Base-by-base conservation (phyloP, 176 grass and related monocot species). In the Lolium rigidum region DNA sequence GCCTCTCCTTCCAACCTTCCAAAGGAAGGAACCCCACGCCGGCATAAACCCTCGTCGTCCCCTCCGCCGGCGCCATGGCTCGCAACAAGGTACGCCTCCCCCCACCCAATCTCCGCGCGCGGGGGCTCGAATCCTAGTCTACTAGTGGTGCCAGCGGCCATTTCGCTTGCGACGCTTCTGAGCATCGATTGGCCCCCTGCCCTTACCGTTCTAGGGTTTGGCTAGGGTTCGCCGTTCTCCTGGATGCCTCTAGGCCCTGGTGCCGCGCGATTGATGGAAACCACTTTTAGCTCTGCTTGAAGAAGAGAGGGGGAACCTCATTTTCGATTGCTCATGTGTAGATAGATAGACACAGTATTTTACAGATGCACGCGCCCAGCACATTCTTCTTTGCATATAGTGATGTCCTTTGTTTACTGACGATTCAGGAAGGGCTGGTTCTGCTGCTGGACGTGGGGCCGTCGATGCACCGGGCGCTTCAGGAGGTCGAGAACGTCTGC, bases 381-480 rank as follows among this genome's bases (percentile, higher is more conserved):
- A 52, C 70, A 13, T 3, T 72, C 1, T 7, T 2, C 41, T 46
- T 47, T 47, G 38, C 46, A 8, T 25, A 74, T 16, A 17, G 0
- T 74, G 11, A 6, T 9, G 17, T 16, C 12, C 9, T 68, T 1
- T 63, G 4, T 13, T 21, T 3, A 21, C 51, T 4, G 37, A 52
- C 37, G 6, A 0, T 87, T 16, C 15, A 98, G 96, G 96, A 98
- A 86, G 88, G 78, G 26, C 70, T 98, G 79, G 71, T 98, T 75
- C 83, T 98, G 55, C 82, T 98, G 25, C 67, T 98, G 72, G 96
- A 98, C 77, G 96, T 98, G 49, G 93, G 96, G 38, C 93, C 93
- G 8, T 94, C 93, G 18, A 98, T 98, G 93, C 93, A 95, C 74
- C 70, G 90, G 9, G 93, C 89, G 22, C 90, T 98, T 85, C 90